Percentiles rank a stretch among this genome's conserved stretches.
phyloP scores from a whole-genome alignment of 306 rosid genomes.

The Mimosa bimucronata region DNA sequence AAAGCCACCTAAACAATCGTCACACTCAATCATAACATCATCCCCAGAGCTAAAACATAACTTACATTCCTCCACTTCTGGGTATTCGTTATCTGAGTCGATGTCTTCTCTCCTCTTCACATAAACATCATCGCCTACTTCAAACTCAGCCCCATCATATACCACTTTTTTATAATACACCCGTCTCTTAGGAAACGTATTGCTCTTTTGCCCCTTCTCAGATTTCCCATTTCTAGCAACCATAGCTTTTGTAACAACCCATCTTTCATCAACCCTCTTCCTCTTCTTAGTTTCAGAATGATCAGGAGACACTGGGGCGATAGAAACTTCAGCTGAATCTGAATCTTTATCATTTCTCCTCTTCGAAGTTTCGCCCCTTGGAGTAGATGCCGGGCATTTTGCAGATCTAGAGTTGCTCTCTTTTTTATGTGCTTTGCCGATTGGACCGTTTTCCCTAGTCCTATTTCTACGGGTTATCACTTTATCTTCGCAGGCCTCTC shows the following conservation, averaged over 20 bases:
- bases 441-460: not conserved
- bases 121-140: slow-evolving; percentile 71
- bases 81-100: slow-evolving; percentile 66
- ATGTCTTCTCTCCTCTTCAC: slow-evolving; percentile 82
- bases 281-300: slow-evolving; percentile 57
- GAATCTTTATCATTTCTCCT: slow-evolving; percentile 32
- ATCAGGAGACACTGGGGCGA: slow-evolving; percentile 61
- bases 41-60: slow-evolving; percentile 65
- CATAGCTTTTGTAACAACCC: slow-evolving; percentile 51
- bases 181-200: slow-evolving; percentile 39
- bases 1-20: slow-evolving; percentile 84
- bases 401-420: slow-evolving; percentile 7
- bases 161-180: slow-evolving; percentile 71
- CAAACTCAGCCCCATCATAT: slow-evolving; percentile 87
- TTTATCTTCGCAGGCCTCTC: slow-evolving; percentile 1
- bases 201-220: slow-evolving; percentile 32
- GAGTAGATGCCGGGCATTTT: slow-evolving; percentile 13
- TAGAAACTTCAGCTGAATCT: slow-evolving; percentile 21
- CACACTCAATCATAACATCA: slow-evolving; percentile 85
- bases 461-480: not conserved
- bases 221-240: slow-evolving; percentile 38
- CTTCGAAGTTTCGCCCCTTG: slow-evolving; percentile 16
- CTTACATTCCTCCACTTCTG: slow-evolving; percentile 75
- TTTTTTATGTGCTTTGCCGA: not conserved
- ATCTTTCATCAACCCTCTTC: slow-evolving; percentile 45